Conservation (phyloP, 2,329 filamentous ascomycete species). For the Parastagonospora avenae region DNA sequence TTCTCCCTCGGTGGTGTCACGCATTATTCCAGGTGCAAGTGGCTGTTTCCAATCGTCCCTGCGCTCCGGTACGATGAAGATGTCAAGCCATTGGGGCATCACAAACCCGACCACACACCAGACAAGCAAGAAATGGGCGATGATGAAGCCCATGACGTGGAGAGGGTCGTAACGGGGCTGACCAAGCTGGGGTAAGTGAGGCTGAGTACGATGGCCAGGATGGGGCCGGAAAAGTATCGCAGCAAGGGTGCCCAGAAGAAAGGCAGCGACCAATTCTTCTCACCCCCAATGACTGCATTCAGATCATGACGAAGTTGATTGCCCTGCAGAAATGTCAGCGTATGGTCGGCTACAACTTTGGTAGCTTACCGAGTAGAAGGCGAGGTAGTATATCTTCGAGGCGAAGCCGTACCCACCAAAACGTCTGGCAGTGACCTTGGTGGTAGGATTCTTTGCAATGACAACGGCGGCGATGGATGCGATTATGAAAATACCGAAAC, state of each 20-base stretch:
- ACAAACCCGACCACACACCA: neutral
- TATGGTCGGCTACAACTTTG: too few species aligned
- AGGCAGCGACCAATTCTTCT: slow-evolving; percentile 60
- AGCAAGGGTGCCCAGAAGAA: slow-evolving; percentile 49
- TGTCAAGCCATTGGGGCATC: slow-evolving; percentile 5
- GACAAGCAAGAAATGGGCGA: slow-evolving; percentile 12
- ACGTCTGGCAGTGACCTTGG: slow-evolving; percentile 48
- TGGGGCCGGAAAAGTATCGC: slow-evolving; percentile 26
- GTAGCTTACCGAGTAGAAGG: slow-evolving; percentile 57
- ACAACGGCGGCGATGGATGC: slow-evolving; percentile 44
- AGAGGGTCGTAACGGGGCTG: slow-evolving; percentile 23
- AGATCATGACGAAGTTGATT: slow-evolving; percentile 61
- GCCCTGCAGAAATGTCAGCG: slow-evolving; percentile 43
- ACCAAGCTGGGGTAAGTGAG: slow-evolving; percentile 31
- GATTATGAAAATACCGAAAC: slow-evolving; percentile 56
- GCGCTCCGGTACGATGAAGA: neutral
- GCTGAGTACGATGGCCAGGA: slow-evolving; percentile 29
- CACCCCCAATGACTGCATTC: slow-evolving; percentile 55
- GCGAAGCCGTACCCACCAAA: slow-evolving; percentile 43
- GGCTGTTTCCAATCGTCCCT: neutral
- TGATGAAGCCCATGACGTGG: slow-evolving; percentile 32
- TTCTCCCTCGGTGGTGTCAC: neutral
- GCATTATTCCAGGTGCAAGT: neutral
- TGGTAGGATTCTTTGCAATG: slow-evolving; percentile 50
- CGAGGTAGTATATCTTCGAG: slow-evolving; percentile 24